Base-by-base conservation (phyloP, 441 rosid genomes). In the Manihot esculenta region DNA sequence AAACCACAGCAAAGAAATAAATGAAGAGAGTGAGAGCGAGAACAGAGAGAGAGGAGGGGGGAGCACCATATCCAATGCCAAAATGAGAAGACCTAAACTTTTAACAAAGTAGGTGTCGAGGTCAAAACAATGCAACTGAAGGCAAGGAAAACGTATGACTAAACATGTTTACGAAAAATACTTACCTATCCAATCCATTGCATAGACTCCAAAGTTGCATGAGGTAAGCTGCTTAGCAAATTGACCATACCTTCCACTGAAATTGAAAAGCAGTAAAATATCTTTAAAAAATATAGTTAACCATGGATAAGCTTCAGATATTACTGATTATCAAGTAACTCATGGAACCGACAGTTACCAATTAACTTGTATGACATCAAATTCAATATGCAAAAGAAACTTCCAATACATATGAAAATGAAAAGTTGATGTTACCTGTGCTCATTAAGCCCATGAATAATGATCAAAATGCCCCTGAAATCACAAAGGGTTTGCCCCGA, bases 161-260 rank as follows among this genome's bases (percentile, higher is more conserved):
- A 27, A 64, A n/a, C 38, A 12, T 61, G 54, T 68, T n/a, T 0
- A 75, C 15, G 57, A 11, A 26, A 44, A 23, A 17, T 68, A 72
- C 30, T 3, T 79, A 94, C 98, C 99, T 72, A 87, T 89, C 98
- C 97, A 94, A 68, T 94, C 98, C 96, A 92, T 90, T n/a, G 99
- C 96, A 77, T 84, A 90, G 45, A 88, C 99, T 38, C 98, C 94
- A 68, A 85, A 87, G 78, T 82, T 75, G 79, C 81, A 66, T 5
- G 87, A 78, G 65, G 84, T 92, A 35, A 94, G 78, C 71, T 92
- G 98, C 88, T 72, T 87, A 3, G 99, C 98, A 74, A 94, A 94
- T 18, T 85, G 93, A 80, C 84, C 76, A 83, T 94, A 94, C 80
- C 99, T 87, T 81, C 98, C 99, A 74, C 99, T 94, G 81, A 23